These are phyloP conservation scores for Rhizopus delemar DNA, from an alignment of 371 early-diverging fungal genomes.

Conservation along the genomic window DNA sequence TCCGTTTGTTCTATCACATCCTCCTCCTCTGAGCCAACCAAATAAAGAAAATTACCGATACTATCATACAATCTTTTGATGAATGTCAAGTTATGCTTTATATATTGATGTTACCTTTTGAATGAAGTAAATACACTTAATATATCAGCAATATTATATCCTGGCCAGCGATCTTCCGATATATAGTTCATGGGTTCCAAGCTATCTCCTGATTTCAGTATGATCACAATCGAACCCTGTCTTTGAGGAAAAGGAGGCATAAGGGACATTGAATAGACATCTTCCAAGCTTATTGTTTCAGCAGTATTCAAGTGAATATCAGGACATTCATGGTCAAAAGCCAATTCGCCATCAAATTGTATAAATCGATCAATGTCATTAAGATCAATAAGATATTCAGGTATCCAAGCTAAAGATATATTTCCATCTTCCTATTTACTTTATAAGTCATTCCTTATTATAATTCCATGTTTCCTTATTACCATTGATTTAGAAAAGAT, in stretches of 20 bases:
- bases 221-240: conserved; percentile 41
- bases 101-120: conserved; percentile 23
- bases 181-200: conserved; percentile 39
- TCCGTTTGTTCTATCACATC: not conserved
- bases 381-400: conserved; percentile 39
- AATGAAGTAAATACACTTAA: conserved; percentile 36
- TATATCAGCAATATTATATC: conserved; percentile 43
- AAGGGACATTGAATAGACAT: conserved; percentile 37
- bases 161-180: conserved; percentile 35
- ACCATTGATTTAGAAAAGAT: conserved; percentile 32
- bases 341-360: conserved; percentile 33
- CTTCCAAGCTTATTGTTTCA: conserved; percentile 20
- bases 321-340: conserved; percentile 38
- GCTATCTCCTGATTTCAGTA: conserved; percentile 32
- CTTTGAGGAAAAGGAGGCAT: conserved; percentile 26
- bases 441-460: not conserved
- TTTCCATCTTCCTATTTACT: conserved; percentile 19
- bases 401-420: conserved; percentile 39
- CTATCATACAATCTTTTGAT: no score
- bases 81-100: no score
- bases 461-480: not conserved
- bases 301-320: conserved; percentile 24
- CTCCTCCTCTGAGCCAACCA: no score
- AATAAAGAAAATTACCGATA: no score
- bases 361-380: conserved; percentile 30